These are phyloP conservation scores for Diaporthe vexans DNA, from an alignment of 2,329 filamentous ascomycete species.

Conservation along the genomic window DNA sequence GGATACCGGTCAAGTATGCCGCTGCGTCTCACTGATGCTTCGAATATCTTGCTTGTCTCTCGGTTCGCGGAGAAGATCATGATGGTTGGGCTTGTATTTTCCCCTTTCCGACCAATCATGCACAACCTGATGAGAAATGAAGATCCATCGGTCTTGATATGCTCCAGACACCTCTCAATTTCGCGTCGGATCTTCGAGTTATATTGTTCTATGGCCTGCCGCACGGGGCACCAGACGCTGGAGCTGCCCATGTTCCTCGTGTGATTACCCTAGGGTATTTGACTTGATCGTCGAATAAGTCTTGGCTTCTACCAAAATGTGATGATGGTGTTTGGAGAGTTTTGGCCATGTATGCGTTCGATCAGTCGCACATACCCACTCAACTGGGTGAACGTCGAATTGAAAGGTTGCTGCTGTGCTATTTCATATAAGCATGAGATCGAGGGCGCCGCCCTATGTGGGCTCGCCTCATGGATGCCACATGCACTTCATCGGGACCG, in stretches of 20 bases:
- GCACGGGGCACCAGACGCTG: not conserved
- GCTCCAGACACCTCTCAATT: not conserved
- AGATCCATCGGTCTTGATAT: not conserved
- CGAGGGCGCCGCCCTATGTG: not conserved
- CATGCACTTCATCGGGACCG: not conserved
- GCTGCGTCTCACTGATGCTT: not conserved
- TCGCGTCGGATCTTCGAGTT: not conserved
- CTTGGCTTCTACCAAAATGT: not conserved
- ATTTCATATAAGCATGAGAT: not conserved
- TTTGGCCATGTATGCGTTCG: not conserved
- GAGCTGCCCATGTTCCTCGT: not conserved
- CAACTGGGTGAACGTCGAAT: not conserved
- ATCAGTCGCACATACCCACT: not conserved
- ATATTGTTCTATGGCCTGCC: not conserved
- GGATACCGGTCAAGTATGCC: not conserved
- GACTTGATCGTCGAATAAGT: too few species aligned
- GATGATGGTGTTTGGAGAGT: fast-evolving
- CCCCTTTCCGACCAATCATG: not conserved
- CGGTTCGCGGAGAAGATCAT: not conserved
- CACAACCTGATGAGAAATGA: not conserved
- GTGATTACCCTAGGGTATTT: too few species aligned
- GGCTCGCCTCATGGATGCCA: not conserved
- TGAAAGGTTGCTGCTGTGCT: not conserved
- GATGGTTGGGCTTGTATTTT: not conserved
- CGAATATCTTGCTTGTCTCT: not conserved